phyloP scores from a whole-genome alignment of 192 early-diverging fungal genomes.

The Polychytrium aggregatum region DNA sequence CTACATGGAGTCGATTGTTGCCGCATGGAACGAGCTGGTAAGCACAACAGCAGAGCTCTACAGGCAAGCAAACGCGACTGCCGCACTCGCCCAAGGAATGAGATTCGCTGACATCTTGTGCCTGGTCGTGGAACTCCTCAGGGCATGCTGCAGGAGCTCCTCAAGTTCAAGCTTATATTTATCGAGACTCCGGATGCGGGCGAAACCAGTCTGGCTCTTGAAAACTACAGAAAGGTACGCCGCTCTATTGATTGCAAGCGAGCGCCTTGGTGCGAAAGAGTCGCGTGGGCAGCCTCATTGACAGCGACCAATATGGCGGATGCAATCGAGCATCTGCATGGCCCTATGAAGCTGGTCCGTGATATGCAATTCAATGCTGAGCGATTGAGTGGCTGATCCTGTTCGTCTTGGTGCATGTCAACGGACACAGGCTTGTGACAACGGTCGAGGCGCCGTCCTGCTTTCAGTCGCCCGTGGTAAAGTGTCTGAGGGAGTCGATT shows the following conservation, averaged over 20 bases:
- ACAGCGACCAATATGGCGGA: background rate
- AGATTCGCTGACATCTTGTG: too few relatives aligned
- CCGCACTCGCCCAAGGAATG: too few relatives aligned
- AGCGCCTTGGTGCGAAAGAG: background rate
- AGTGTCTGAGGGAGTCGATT: conserved; percentile 99
- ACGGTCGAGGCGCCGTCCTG: conserved; percentile 94
- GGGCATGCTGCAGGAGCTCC: conserved; percentile 86
- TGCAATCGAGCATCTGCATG: background rate
- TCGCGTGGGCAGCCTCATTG: too few relatives aligned
- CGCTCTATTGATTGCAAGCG: background rate
- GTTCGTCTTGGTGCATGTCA: too few relatives aligned
- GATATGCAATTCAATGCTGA: background rate
- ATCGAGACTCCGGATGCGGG: conserved; percentile 98
- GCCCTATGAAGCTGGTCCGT: too few relatives aligned
- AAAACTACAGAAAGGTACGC: conserved; percentile 77
- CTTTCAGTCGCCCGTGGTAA: conserved; percentile 97
- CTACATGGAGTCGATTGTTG: conserved; percentile 97
- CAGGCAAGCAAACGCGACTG: too few relatives aligned
- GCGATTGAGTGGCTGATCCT: background rate
- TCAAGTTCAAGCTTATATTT: conserved; percentile 97
- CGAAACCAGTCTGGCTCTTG: conserved; percentile 88
- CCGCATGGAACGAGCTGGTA: conserved; percentile 97
- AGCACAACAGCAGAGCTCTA: too few relatives aligned
- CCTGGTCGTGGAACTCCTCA: too few relatives aligned
- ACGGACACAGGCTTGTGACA: conserved; percentile 68